Base-by-base conservation (phyloP, 441 rosid species). In the Gossypium lobatum region DNA sequence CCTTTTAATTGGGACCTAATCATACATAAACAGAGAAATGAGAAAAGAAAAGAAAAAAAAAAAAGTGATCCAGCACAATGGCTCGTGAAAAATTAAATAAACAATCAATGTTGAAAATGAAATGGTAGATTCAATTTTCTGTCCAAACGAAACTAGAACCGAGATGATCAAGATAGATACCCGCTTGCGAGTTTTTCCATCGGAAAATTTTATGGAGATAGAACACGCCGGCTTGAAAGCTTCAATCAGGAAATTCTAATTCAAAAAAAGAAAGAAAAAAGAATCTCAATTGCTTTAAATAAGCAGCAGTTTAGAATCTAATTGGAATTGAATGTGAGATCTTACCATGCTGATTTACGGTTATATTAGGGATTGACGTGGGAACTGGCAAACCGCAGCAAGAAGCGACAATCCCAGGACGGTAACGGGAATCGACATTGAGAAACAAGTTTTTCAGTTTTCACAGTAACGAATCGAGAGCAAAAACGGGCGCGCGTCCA, bases 171-270 rank as follows among this genome's bases (percentile, higher is more conserved):
- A 48, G 2, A 1, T 61, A 45, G 25, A 58, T 80, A 95, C 99
- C 92, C 90, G 97, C 84, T 93, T 93, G 68, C 96, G 96, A 52
- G 81, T 83, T 80, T 90, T 95, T 13, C 88, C 97, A 85, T 95
- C 97, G 14, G 87, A 57, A 72, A 93, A 91, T 2, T 88, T 85
- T 79, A 91, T 79, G 14, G 91, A 89, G 76, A 95, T 80, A 64
- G 80, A 90, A 80, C 98, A 91, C 0, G 97, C 88, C 0, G 97
- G 99, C 82, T 93, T 95, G 82, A 95, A 93, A 80, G 99, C 98
- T 85, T 96, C 98, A 67, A 93, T 85, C 58, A 93, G 84, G 83
- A 89, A 95, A 81, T 93, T 95, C 97, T 95, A 82, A 77, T 17
- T 74, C 2, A 0, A 62, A 61, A 11, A 74, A 21, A 11, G 14